Base-by-base conservation (phyloP, 1,139 yeast genomes). In the Protomyces pachydermus region DNA sequence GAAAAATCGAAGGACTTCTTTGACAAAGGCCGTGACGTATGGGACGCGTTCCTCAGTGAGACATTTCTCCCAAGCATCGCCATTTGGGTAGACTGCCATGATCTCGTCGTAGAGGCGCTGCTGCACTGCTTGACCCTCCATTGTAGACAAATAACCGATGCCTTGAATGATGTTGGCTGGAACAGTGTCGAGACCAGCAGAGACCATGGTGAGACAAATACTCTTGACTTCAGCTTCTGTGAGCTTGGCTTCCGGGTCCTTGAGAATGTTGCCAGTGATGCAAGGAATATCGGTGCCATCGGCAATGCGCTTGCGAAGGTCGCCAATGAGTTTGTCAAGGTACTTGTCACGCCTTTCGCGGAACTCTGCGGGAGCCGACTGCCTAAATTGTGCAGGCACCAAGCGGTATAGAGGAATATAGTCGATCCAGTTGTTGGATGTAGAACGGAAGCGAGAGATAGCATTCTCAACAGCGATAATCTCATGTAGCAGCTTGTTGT, bases 101-200 rank as follows among this genome's bases (percentile, higher is more conserved):
- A 84, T 73, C 54, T 77, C 78, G 0, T 66, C 56, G 50, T 75
- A 74, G 0, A 82, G 83, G 61, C 70, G 71, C 23, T 76, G 73
- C 70, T 85, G 88, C 20, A 34, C 82, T 69, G 0, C 67, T 70
- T 1, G 74, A 73, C 1, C 86, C 80, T 35, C 79, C 80, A 2
- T 86, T 78, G 16, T 86, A 74, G 35, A 83, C 84, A 0, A 87
- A 87, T 68, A 86, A 70, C 14, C 61, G 18, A 56, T 48, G 14
- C 85, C 77, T 69, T 85, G 84, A 66, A 82, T 81, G 62, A 86
- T 76, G 56, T 84, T 85, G 50, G 86, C 77, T 0, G 90, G 85
- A 1, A 86, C 83, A 67, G 87, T 87, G 71, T 87, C 91, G 50
- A 87, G 75, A 0, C 91, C 93, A 12, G 91, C 91, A 71, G 89